Base-by-base conservation (phyloP, 2,329 filamentous ascomycete genomes). In the Dactylonectria macrodidyma region DNA sequence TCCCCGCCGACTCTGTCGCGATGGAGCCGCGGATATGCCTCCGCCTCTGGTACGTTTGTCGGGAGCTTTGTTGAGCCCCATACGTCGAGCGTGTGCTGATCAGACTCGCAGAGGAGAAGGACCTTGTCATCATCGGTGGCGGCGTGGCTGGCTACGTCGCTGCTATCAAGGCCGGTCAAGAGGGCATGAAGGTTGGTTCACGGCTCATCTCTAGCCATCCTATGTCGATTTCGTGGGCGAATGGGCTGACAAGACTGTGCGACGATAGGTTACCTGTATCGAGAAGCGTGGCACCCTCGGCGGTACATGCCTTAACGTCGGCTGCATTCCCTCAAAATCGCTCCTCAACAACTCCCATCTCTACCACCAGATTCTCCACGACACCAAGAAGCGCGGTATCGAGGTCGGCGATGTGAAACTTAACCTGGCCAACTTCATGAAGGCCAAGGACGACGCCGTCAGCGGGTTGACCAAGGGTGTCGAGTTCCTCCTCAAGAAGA, bases 271-370 rank as follows among this genome's bases (percentile, higher is more conserved):
- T 72, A 90, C 95, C 69, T 99, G 96, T 85, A 97, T 99, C 86
- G 96, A 99, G 87, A 99, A 99, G 90, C 94, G 96, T 81, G 96
- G 96, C 76, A 88, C 90, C 68, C 91, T 99, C 77, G 96, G 96
- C 79, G 96, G 96, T 81, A 99, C 96, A 79, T 99, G 96, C 88
- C 87, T 99, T 79, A 99, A 99, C 83, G 96, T 99, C 80, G 96
- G 96, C 85, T 99, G 96, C 86, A 99, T 99, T 81, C 96, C 96
- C 75, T 99, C 96, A 74, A 99, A 99, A 86, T 98, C 96, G 71
- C 94, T 99, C 76, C 93, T 99, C 83, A 99, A 98, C 91, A 98
- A 98, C 89, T 98, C 96, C 77, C 95, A 98, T 84, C 90, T 98
- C 69, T 98, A 98, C 88, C 95, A 98, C 87, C 93, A 95, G 85